These are phyloP conservation scores for Noccaea caerulescens DNA, from an alignment of 345 rosid species.

Conservation along the genomic window DNA sequence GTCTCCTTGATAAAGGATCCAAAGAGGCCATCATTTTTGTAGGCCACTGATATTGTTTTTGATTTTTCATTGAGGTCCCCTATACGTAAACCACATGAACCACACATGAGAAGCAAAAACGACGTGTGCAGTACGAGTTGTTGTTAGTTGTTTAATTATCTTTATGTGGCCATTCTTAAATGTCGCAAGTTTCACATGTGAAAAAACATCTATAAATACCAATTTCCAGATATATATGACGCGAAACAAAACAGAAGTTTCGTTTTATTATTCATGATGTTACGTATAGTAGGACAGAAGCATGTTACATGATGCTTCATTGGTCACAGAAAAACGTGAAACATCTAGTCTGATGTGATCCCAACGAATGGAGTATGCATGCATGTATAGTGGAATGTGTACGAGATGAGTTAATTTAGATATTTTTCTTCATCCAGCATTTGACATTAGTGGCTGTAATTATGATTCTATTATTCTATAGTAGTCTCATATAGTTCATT, in stretches of 20 bases:
- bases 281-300: background rate
- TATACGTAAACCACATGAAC: constrained; percentile 9
- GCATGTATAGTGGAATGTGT: background rate
- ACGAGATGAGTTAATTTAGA: no score
- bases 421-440: no score
- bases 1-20: background rate
- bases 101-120: constrained; percentile 11
- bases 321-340: background rate
- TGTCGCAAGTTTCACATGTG: background rate
- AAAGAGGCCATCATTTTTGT: constrained; percentile 11
- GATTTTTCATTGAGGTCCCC: background rate
- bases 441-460: no score
- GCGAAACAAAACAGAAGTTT: background rate
- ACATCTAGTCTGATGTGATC: background rate
- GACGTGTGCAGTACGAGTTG: constrained; percentile 12
- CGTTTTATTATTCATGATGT: background rate
- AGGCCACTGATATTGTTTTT: background rate
- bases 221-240: background rate
- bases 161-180: constrained; percentile 19
- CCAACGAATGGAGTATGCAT: background rate
- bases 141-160: background rate
- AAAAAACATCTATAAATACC: background rate
- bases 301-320: background rate
- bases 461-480: no score
- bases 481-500: no score